phyloP scores from a whole-genome alignment of 192 early-diverging fungal genomes.

The Linnemannia zychae region DNA sequence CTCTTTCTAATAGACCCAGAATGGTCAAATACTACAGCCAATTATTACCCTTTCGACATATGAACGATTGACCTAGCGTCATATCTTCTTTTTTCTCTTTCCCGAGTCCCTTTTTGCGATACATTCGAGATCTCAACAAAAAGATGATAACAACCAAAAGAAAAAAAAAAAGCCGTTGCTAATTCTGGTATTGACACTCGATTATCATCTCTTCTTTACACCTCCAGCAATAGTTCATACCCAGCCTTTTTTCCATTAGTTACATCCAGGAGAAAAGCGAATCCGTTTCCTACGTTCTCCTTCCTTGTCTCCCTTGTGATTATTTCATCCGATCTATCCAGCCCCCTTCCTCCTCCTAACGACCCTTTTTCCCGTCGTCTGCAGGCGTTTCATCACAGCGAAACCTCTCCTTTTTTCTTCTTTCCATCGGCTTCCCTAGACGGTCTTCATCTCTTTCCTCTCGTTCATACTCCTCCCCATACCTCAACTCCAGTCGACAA shows the following conservation, averaged over 20 bases:
- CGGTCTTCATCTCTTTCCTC: not conserved
- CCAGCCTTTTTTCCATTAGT: not conserved
- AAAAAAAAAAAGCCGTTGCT: conserved; percentile 14
- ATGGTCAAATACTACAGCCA: not conserved
- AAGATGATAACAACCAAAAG: not conserved
- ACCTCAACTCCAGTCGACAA: not conserved
- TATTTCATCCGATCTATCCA: not conserved
- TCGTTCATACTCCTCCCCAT: not conserved
- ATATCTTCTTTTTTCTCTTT: not conserved
- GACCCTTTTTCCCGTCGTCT: not conserved
- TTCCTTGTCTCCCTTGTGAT: not conserved
- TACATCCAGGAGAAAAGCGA: not conserved
- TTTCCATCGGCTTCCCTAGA: not conserved
- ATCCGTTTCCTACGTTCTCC: not conserved
- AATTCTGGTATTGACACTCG: not conserved
- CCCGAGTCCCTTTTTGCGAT: not conserved
- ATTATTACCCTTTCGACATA: not conserved
- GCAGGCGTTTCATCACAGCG: not conserved
- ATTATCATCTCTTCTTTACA: not conserved
- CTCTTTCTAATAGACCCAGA: not conserved
- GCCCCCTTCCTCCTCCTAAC: not conserved
- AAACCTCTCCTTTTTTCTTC: not conserved
- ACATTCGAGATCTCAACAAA: not conserved
- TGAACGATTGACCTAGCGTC: not conserved
- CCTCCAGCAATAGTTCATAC: not conserved